Evolutionary conservation across 805 yeast genomes (phyloP), one percentile per base, ranked within the genome.

Genomic region (Candida maltosa): DNA sequence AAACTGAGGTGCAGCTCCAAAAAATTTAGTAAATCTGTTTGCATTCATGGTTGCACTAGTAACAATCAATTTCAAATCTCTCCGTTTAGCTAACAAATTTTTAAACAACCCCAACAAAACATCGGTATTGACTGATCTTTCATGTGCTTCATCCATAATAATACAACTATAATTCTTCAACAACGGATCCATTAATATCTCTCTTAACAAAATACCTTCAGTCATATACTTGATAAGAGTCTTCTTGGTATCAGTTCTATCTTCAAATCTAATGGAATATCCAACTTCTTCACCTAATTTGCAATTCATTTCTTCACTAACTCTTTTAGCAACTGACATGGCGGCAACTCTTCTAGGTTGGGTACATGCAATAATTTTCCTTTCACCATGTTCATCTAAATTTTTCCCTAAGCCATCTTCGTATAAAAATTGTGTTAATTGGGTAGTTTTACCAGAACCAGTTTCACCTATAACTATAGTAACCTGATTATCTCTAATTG

Each of bases 21-120:
- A 91, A 53, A 84, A 91, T 3, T 52, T 51, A 0, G 93, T 74
- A 51, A 91, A 91, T 41, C 80, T 70, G 19, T 74, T 77, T 0
- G 96, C 91, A 56, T 89, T 87, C 82, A 91, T 79, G 0, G 97
- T 91, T 1, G 97, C 97, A 32, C 95, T 84, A 0, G 97, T 91
- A 14, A 91, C 78, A 16, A 91, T 80, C 32, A 91, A 56, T 50
- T 87, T 89, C 40, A 91, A 56, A 56, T 88, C 95, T 35, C 79
- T 65, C 46, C 97, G 57, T 25, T 72, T 67, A 1, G 66, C 50
- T 6, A 89, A 60, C 2, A 88, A 65, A 15, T 69, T 61, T 47
- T 79, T 79, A 49, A 91, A 78, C 4, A 89, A 55, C 0, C 97
- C 97, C 38, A 91, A 58, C 10, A 91, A 52, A 1, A 91, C 75